Base-by-base conservation (phyloP, 1,284 basidiomycete species). In the Pholiota adiposa region DNA sequence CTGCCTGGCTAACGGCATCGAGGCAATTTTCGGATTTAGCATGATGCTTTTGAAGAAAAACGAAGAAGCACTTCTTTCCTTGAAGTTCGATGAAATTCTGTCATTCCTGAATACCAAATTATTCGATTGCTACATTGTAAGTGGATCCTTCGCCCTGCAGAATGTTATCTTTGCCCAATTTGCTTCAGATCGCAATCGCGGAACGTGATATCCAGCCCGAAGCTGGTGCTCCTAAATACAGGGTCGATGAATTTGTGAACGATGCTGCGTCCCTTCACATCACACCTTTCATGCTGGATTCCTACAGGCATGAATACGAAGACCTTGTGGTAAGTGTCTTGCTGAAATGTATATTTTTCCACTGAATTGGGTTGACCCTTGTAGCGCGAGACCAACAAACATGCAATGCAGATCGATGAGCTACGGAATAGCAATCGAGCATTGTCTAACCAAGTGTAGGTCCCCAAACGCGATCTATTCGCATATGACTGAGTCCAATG, bases 1-100 rank as follows among this genome's bases (percentile, higher is more conserved):
- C 69, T 94, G 96, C 58, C 88, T 99, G 61, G 97, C 97, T 0
- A 98, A 93, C 70, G 97, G 97, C 3, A 94, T 98, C 59, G 97
- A 99, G 74, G 94, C 97, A 0, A 90, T 98, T 51, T 98, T 99
- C 75, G 89, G 96, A 7, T 99, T 99, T 78, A 93, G 94, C 58
- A 81, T 98, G 19, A 89, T 89, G 14, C 80, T 99, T 4, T 80
- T 99, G 58, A 87, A 90, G 70, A 92, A 91, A 72, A 97, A 96
- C 67, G 97, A 99, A 74, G 88, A 92, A 59, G 74, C 78, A 36
- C 75, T 98, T 5, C 77, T 96, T 18, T 71, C 80, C 12, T 80
- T 97, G 64, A 95, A 94, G 68, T 97, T 98, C 69, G 96, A 98
- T 71, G 87, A 94, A 63, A 89, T 97, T 23, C 76, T 97, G 41